Evolutionary conservation across 352 stramenopile genomes (phyloP).

Genomic region (Phytophthora palmivora): DNA sequence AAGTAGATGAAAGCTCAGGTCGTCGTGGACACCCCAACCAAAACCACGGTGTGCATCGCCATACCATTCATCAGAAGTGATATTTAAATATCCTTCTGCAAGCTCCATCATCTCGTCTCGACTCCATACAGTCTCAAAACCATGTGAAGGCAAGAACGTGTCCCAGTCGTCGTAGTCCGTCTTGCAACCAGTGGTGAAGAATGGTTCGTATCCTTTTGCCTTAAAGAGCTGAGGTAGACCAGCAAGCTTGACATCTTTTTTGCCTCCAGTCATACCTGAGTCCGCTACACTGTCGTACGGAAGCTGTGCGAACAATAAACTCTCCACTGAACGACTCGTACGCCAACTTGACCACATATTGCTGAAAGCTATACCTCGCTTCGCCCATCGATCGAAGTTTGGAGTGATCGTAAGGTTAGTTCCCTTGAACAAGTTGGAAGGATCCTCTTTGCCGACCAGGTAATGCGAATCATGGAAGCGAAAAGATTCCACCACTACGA

Average conservation of each 20-base stretch:
- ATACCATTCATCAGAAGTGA: constrained; percentile 45
- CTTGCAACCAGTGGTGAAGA: constrained; percentile 53
- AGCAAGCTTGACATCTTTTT: constrained; percentile 33
- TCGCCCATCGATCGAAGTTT: constrained; percentile 58
- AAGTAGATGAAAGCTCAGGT: too few species aligned
- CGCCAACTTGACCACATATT: constrained; percentile 72
- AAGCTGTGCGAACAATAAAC: constrained; percentile 59
- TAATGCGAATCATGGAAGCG: constrained; percentile 61
- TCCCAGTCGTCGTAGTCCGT: constrained; percentile 62
- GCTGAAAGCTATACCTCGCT: constrained; percentile 51
- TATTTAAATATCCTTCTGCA: constrained; percentile 42
- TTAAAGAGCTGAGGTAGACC: constrained; percentile 64
- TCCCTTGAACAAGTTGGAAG: constrained; percentile 44
- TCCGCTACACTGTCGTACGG: constrained; percentile 47
- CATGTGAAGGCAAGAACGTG: constrained; percentile 52
- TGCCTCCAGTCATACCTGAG: constrained; percentile 45
- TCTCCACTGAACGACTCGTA: constrained; percentile 66
- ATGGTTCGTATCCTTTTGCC: constrained; percentile 54
- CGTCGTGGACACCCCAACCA: constrained; percentile 57
- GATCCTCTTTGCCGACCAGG: constrained; percentile 47
- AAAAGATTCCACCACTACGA: constrained; percentile 65
- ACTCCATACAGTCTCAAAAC: constrained; percentile 59
- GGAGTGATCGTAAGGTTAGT: constrained; percentile 48
- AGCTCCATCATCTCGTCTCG: constrained; percentile 50
- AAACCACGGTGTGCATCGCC: constrained; percentile 16